phyloP scores from a whole-genome alignment of 139 green algal genomes.

The Raphidocelis subcapitata region DNA sequence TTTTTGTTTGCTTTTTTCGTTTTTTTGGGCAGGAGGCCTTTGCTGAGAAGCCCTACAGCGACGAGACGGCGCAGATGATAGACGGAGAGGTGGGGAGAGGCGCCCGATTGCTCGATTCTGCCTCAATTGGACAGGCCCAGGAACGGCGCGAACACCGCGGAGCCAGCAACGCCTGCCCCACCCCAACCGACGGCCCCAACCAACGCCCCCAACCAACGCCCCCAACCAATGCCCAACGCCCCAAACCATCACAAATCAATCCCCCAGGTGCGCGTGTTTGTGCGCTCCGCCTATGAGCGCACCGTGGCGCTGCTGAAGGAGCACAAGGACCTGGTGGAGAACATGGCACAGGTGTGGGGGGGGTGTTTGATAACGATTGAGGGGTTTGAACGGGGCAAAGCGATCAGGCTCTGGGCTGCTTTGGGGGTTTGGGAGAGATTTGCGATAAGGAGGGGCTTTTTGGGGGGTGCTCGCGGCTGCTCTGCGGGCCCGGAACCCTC shows the following conservation, averaged over 20 bases:
- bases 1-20: neutral
- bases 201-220: neutral
- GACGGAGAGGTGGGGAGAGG: conserved; percentile 84
- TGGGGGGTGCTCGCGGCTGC: too few relatives aligned
- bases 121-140: too few relatives aligned
- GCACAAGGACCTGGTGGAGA: conserved; percentile 79
- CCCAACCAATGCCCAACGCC: neutral
- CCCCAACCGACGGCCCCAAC: too few relatives aligned
- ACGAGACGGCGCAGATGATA: conserved; percentile 94
- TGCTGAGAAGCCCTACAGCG: conserved; percentile 91
- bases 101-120: too few relatives aligned
- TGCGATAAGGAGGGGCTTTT: too few relatives aligned
- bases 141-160: too few relatives aligned
- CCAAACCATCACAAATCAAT: neutral
- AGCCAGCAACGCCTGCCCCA: too few relatives aligned
- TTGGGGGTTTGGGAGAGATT: too few relatives aligned
- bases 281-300: conserved; percentile 82
- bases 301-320: conserved; percentile 85
- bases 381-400: neutral
- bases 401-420: too few relatives aligned
- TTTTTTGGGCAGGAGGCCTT: conserved; percentile 65
- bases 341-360: conserved; percentile 67
- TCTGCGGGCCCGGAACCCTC: too few relatives aligned
- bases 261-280: conserved; percentile 85
- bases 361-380: neutral